Base-by-base conservation (phyloP, 495 filamentous ascomycete species). In the Geopyxis carbonaria region DNA sequence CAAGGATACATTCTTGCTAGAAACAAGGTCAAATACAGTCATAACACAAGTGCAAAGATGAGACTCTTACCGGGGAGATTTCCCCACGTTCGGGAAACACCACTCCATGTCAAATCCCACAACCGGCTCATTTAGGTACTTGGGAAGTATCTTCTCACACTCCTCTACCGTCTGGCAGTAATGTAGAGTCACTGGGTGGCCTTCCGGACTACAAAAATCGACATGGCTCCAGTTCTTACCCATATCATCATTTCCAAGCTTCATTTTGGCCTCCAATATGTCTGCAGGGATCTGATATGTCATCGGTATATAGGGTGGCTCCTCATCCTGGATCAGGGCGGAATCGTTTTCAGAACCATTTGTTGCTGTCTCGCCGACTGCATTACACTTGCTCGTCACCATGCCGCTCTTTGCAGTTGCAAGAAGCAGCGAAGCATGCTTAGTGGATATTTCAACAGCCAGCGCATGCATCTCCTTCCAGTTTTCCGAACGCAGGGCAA, bases 61-160 rank as follows among this genome's bases (percentile, higher is more conserved):
- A n/a, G n/a, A n/a, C n/a, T n/a, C n/a, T n/a, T n/a, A 29, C 25
- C 16, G 30, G 3, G 3, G 36, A 39, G 9, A 25, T 39, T 21
- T 9, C 3, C 23, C 21, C 19, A 16, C 22, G 28, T 19, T 39
- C 22, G 20, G 11, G 34, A 15, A 20, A 27, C 44, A 65, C 85
- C 85, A 93, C 60, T 93, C 85, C 48, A 93, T 65, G 52, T 93
- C 85, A 45, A 93, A 82, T 5, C 82, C 80, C 25, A 93, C 54
- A 7, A 92, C 56, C 38, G 70, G 64, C 47, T 86, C 71, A 9
- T 71, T 42, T 27, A 75, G 53, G 45, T 94, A 86, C 25, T 78
- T 68, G 22, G 75, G 57, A 11, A 75, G 62, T 2, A 81, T 66
- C 8, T 61, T 57, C 51, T 93, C 79, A 2, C 76, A 74, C 2